Conservation (phyloP, 2,329 filamentous ascomycete species). For the Gnomoniopsis smithogilvyi region DNA sequence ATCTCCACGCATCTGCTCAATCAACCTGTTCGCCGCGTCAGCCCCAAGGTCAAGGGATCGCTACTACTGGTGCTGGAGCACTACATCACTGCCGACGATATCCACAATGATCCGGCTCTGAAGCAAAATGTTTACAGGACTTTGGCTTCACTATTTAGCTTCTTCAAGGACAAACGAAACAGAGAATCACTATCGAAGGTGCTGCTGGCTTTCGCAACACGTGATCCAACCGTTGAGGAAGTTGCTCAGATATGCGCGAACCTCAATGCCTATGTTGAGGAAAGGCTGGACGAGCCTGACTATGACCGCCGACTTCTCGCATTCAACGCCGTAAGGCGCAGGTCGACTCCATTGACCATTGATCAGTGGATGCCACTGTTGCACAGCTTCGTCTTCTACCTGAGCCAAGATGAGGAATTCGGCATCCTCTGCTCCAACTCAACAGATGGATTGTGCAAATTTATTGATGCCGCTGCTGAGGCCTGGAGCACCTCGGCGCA, state of each 20-base stretch:
- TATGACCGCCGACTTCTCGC: constrained; percentile 78
- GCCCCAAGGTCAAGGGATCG: constrained; percentile 76
- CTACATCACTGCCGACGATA: constrained; percentile 67
- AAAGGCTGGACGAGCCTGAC: constrained; percentile 79
- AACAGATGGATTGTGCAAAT: constrained; percentile 73
- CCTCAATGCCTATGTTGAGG: constrained; percentile 74
- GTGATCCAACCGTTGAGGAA: constrained; percentile 56
- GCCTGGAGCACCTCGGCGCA: constrained; percentile 37
- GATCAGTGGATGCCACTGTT: constrained; percentile 84
- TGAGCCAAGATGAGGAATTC: constrained; percentile 83
- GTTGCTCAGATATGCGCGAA: constrained; percentile 70
- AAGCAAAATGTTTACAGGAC: constrained; percentile 68
- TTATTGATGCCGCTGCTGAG: constrained; percentile 63
- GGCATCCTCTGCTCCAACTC: constrained; percentile 78
- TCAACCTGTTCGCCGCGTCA: constrained; percentile 81
- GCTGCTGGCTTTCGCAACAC: constrained; percentile 65
- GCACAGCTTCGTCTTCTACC: constrained; percentile 85
- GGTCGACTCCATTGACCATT: constrained; percentile 57
- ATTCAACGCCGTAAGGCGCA: constrained; percentile 68
- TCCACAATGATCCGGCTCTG: constrained; percentile 53
- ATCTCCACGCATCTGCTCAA: constrained; percentile 79
- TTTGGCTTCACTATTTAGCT: constrained; percentile 79
- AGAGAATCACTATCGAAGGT: constrained; percentile 72
- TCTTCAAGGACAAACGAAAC: constrained; percentile 79
- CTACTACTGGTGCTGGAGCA: constrained; percentile 77